Base-by-base conservation (phyloP, 75 land plant species). In the Chamaecyparis obtusa region DNA sequence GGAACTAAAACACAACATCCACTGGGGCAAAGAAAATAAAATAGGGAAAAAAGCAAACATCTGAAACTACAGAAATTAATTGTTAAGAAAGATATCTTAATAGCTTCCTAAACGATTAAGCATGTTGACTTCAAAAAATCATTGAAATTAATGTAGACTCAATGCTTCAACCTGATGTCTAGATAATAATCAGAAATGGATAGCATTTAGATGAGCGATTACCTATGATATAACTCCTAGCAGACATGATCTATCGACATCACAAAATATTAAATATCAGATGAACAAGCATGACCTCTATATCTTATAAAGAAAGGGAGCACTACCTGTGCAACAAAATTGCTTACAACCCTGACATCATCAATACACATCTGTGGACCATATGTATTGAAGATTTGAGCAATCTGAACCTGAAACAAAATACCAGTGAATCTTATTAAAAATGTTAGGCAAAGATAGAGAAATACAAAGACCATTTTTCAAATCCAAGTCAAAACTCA, bases 351-450 rank as follows among this genome's bases (percentile, higher is more conserved):
- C 19, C 96, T 93, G 30, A 94, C 96, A 88, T 96, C 98, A 86
- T 96, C 98, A 30, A 96, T 94, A 89, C 96, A 96, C 98, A 96
- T 96, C 60, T 95, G 88, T 39, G 97, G 97, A 15, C 97, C 96
- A 82, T 96, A 96, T 0, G 97, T 96, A 89, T 96, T 96, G 80
- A 96, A 96, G 75, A 96, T 96, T 14, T 96, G 85, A 46, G 97
- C 96, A 87, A 96, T 96, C 82, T 94, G 92, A 57, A 96, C 97
- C 97, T 96, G 90, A 36, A 80, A 60, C 0, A 69, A 17, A 84
- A 24, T 17, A 37, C 14, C 48, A 24, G 2, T 64, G n/a, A 64
- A n/a, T 5, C 19, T 24, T 17, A 16, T 83, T 17, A 83, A n/a
- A n/a, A n/a, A n/a, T 9, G 11, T n/a, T 10, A 3, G 11, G n/a